Evolutionary conservation across 2,329 filamentous ascomycete genomes (phyloP).

Genomic region (Trematosphaeria pertusa): DNA sequence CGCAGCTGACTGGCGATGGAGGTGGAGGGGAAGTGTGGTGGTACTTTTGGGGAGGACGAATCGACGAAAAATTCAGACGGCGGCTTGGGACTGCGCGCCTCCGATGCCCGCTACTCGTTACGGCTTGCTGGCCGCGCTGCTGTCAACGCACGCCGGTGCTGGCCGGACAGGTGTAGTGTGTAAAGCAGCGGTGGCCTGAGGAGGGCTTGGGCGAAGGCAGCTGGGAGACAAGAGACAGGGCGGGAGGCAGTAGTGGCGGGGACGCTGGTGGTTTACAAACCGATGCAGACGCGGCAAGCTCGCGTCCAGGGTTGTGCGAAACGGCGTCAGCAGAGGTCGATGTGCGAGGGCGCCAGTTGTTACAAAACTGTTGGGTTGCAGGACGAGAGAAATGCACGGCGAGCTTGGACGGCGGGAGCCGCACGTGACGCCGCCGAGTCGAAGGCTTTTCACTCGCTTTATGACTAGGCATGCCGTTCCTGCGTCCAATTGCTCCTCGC

Average conservation of each 20-base stretch:
- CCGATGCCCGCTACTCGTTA: constrained; percentile 31
- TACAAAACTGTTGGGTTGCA: constrained; percentile 7
- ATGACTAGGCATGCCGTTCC: constrained; percentile 2
- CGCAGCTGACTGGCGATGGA: constrained; percentile 26
- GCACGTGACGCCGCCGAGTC: constrained; percentile 1
- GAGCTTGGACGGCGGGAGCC: not conserved
- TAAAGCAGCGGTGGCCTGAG: constrained; percentile 20
- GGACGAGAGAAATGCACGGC: not conserved
- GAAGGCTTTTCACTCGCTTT: not conserved
- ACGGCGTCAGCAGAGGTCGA: not conserved
- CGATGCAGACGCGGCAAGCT: constrained; percentile 4
- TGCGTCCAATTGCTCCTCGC: constrained; percentile 6
- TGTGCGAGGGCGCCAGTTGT: not conserved
- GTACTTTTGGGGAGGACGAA: constrained; percentile 8
- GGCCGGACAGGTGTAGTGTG: constrained; percentile 13
- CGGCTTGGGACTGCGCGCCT: constrained; percentile 22
- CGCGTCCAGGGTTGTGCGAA: constrained; percentile 1
- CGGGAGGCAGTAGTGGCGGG: not conserved
- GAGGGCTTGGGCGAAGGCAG: constrained; percentile 1
- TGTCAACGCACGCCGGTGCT: constrained; percentile 19
- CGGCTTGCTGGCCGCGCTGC: constrained; percentile 14
- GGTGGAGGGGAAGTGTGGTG: constrained; percentile 21
- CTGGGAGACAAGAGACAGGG: not conserved
- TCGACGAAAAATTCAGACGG: constrained; percentile 36
- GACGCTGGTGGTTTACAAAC: not conserved